Conservation (phyloP, 2,329 filamentous ascomycete genomes). For the Nannizziopsis barbatae region DNA sequence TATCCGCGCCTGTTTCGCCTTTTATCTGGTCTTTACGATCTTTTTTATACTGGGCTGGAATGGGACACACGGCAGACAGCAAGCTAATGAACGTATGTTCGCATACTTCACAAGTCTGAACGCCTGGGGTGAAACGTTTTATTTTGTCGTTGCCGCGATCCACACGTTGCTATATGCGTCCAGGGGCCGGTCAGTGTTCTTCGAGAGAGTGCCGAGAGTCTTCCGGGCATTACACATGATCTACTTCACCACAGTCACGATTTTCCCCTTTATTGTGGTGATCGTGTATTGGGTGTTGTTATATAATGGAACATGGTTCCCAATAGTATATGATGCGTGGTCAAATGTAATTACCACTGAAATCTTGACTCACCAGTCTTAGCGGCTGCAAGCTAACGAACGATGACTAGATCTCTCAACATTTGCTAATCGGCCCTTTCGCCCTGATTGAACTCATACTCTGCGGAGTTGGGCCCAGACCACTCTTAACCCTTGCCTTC, state of each 20-base stretch:
- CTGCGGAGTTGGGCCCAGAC: constrained; percentile 51
- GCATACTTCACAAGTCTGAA: constrained; percentile 74
- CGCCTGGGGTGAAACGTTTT: constrained; percentile 74
- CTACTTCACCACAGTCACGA: constrained; percentile 52
- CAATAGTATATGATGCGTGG: constrained; percentile 45
- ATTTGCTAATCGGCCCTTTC: constrained; percentile 62
- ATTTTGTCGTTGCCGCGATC: constrained; percentile 55
- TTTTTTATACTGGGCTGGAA: constrained; percentile 59
- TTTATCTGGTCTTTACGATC: constrained; percentile 61
- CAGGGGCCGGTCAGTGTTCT: constrained; percentile 42
- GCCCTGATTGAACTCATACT: constrained; percentile 65
- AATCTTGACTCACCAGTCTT: background rate
- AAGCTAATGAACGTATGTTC: constrained; percentile 48
- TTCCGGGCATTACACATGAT: constrained; percentile 56
- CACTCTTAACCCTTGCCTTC: constrained; percentile 56
- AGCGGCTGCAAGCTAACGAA: background rate
- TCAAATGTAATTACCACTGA: constrained; percentile 31
- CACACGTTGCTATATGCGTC: constrained; percentile 60
- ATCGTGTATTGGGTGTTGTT: constrained; percentile 59
- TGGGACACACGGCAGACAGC: constrained; percentile 44
- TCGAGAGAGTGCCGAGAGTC: constrained; percentile 48
- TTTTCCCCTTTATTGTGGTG: constrained; percentile 58
- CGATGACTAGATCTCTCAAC: constrained; percentile 49
- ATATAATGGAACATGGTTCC: constrained; percentile 44
- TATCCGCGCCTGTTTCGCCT: constrained; percentile 29